Base-by-base conservation (phyloP, 208 protist species). In the Trypanosoma platydactyli region DNA sequence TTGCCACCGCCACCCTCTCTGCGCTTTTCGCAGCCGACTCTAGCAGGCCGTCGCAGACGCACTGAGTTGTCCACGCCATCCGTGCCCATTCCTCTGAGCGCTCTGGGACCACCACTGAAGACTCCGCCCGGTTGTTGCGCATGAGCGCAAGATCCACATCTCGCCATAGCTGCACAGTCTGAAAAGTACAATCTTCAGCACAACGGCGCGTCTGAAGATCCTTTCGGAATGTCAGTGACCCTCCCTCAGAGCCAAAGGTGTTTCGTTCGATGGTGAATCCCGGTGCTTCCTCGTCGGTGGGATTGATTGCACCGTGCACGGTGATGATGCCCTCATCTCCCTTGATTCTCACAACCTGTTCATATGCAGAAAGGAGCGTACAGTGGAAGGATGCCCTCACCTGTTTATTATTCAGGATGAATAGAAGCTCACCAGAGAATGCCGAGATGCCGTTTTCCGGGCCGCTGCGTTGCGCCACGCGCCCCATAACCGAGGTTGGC, bases 101-200 rank as follows among this genome's bases (percentile, higher is more conserved):
- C 22, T 84, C 83, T 35, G 77, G 68, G 18, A 85, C 51, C 22
- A 81, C 76, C 27, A 80, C 68, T 16, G 78, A 20, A 6, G 80
- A 80, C 69, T 82, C 78, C 29, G 51, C 62, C 16, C 66, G 70
- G 29, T 79, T 74, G 3, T 80, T 69, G 15, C 76, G 72, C 68
- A 84, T 62, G 20, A 91, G 46, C 42, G 74, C 77, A n/a, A 68
- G 55, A 25, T 53, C 83, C 13, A 92, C 80, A 62, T 92, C 68
- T 48, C 77, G 75, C 86, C 86, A 92, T 18, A 92, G 74, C 51
- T 92, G 86, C 52, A 72, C 76, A 45, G 68, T 76, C 61, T 92
- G 86, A 35, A 75, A 79, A 1, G 30, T 46, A 48, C 35, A 55
- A 51, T 80, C 65, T 58, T 59, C 71, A 29, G 81, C 83, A 30